Conservation (phyloP, 2,329 filamentous ascomycete species). For the Sphaerostilbella broomeana region DNA sequence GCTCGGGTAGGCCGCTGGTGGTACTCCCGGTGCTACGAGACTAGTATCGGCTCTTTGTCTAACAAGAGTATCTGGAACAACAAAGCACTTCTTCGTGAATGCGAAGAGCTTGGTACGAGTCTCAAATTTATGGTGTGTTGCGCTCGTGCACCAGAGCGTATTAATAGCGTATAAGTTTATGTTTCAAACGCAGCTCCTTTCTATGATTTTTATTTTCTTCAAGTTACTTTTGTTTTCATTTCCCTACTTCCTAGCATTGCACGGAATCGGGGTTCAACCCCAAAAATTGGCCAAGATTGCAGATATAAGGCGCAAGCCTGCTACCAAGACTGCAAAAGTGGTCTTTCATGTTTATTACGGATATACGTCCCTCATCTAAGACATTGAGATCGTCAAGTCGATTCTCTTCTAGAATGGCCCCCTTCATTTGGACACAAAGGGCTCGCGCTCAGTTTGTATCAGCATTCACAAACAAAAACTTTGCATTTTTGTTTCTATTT, state of each 20-base stretch:
- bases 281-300: conserved; percentile 7
- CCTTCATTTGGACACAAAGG: background rate
- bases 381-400: no score
- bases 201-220: background rate
- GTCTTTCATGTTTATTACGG: no score
- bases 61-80: conserved; percentile 70
- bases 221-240: background rate
- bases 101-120: conserved; percentile 77
- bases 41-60: conserved; percentile 42
- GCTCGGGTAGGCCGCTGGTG: conserved; percentile 91
- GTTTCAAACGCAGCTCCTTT: background rate
- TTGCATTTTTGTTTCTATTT: background rate
- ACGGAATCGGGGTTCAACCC: no score
- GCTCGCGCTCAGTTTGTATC: background rate
- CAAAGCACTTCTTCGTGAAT: conserved; percentile 68
- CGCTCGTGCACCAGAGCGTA: conserved; percentile 67
- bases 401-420: no score
- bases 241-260: conserved; percentile 1
- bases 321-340: conserved; percentile 9
- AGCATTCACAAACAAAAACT: no score
- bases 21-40: conserved; percentile 91
- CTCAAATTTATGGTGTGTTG: conserved; percentile 89
- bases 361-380: no score
- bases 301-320: conserved; percentile 13
- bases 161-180: conserved; percentile 39